phyloP scores from a whole-genome alignment of 257 asterid species.

The Rehmannia glutinosa region DNA sequence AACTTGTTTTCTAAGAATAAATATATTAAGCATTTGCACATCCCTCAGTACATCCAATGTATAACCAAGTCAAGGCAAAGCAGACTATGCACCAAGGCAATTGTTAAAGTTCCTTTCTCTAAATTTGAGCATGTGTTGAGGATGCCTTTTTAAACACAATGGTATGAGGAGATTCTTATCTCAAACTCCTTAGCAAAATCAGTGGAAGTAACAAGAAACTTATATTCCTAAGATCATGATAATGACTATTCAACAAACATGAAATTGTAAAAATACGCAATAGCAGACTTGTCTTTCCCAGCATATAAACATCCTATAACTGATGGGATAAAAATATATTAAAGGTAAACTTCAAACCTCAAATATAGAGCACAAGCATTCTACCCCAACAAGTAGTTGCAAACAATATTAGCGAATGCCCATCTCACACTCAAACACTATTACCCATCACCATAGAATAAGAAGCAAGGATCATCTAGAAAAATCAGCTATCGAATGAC shows the following conservation, averaged over 20 bases:
- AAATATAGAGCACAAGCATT: slow-evolving; percentile 83
- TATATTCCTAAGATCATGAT: background rate
- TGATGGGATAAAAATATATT: background rate
- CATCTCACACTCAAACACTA: slow-evolving; percentile 89
- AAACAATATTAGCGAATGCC: slow-evolving; percentile 76
- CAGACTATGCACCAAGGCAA: background rate
- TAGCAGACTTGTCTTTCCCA: background rate
- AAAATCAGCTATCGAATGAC: too few species aligned
- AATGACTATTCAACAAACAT: background rate
- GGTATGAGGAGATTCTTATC: background rate
- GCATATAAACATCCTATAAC: background rate
- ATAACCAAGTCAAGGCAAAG: background rate
- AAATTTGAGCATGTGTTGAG: background rate
- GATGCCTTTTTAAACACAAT: background rate
- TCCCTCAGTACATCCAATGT: too few species aligned
- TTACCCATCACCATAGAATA: too few species aligned
- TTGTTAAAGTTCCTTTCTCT: slow-evolving; percentile 1
- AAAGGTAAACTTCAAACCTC: slow-evolving; percentile 46
- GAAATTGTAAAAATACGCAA: background rate
- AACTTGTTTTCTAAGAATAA: background rate
- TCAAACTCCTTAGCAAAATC: background rate
- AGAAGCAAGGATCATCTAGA: too few species aligned
- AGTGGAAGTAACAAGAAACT: background rate
- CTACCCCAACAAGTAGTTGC: slow-evolving; percentile 80
- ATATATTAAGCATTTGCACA: background rate